Conservation (phyloP, 2,329 filamentous ascomycete species). For the Colletotrichum cuscutae region DNA sequence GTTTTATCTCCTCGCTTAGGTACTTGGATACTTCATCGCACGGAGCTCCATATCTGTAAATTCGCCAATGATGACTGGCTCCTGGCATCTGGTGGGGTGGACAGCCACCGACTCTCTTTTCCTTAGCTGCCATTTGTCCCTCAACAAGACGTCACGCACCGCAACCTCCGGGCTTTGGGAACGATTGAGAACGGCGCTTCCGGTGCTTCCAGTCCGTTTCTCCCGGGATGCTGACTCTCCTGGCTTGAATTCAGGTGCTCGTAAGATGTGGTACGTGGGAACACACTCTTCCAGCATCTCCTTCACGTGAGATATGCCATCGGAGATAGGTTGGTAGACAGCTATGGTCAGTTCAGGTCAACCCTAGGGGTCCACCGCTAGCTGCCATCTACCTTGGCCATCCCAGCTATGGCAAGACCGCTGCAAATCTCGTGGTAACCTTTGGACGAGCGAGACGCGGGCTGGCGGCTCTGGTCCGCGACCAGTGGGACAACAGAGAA, state of each 20-base stretch:
- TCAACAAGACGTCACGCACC: constrained; percentile 13
- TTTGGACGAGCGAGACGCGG: background rate
- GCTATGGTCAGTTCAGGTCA: background rate
- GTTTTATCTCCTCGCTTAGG: background rate
- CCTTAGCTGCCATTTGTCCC: background rate
- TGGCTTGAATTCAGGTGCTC: background rate
- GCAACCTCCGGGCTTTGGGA: constrained; percentile 3
- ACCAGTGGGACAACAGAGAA: constrained; percentile 5
- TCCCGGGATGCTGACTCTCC: background rate
- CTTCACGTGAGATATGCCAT: background rate
- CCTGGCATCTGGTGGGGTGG: constrained; percentile 20
- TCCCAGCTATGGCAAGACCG: constrained; percentile 27
- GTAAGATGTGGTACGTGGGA: background rate
- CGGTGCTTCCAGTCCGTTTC: background rate
- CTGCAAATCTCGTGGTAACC: constrained; percentile 34
- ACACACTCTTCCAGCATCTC: background rate
- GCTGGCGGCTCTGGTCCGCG: constrained; percentile 2
- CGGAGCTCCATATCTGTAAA: background rate
- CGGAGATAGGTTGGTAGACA: background rate
- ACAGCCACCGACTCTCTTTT: constrained; percentile 1
- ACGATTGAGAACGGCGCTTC: background rate
- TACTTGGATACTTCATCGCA: background rate
- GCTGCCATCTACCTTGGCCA: constrained; percentile 11
- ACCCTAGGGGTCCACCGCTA: constrained; percentile 16
- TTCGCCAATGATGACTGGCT: constrained; percentile 6